Conservation (phyloP, 2,329 filamentous ascomycete species). For the Talaromyces piceae region DNA sequence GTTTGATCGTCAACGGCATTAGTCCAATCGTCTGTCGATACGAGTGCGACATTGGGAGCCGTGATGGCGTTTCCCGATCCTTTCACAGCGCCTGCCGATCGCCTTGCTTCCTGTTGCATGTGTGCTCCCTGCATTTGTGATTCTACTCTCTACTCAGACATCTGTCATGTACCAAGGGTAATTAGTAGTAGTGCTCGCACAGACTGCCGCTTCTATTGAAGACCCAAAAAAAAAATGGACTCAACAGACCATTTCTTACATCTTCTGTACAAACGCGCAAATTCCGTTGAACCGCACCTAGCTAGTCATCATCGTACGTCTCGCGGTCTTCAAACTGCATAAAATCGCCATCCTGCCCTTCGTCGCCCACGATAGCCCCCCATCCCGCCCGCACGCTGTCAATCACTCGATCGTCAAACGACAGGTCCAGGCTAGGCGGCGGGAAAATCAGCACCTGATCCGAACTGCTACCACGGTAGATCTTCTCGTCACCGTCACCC, state of each 20-base stretch:
- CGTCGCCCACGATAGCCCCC: constrained; percentile 53
- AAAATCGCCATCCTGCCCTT: constrained; percentile 51
- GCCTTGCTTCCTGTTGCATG: too few relatives aligned
- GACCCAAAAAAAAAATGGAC: neutral
- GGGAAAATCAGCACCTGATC: constrained; percentile 51
- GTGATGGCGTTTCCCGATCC: too few relatives aligned
- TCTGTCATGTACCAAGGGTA: too few relatives aligned
- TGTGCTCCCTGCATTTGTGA: too few relatives aligned
- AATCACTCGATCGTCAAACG: constrained; percentile 66
- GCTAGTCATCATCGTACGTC: constrained; percentile 8
- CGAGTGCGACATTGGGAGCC: too few relatives aligned
- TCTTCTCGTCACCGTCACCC: constrained; percentile 7
- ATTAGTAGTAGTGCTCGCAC: too few relatives aligned
- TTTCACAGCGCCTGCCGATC: too few relatives aligned
- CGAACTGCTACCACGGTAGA: constrained; percentile 21
- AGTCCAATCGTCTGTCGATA: too few relatives aligned
- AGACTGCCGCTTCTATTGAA: too few relatives aligned
- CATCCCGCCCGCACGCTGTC: constrained; percentile 63
- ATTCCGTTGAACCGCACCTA: neutral
- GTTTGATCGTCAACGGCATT: too few relatives aligned
- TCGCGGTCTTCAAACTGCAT: constrained; percentile 71
- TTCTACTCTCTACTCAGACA: too few relatives aligned
- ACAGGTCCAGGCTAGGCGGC: constrained; percentile 54
- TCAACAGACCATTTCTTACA: neutral
- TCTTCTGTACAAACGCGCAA: too few relatives aligned